Evolutionary conservation across 1,284 basidiomycete species (phyloP), one percentile per base, ranked within the genome.

Genomic region (Takashimella koratensis): DNA sequence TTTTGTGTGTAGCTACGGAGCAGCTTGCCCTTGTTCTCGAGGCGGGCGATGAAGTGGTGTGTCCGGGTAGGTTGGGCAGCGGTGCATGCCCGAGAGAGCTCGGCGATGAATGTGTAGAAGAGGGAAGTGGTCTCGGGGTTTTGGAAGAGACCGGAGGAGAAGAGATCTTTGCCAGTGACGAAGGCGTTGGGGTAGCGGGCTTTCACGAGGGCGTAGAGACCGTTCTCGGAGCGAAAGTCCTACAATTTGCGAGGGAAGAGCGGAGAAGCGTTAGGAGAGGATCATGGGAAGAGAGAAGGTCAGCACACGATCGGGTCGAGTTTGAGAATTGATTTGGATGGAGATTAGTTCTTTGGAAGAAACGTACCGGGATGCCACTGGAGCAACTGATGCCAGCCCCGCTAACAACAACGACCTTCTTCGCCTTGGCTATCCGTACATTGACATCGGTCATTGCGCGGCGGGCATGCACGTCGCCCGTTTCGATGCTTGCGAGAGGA

Each of bases 301-400:
- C n/a, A n/a, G n/a, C n/a, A n/a, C n/a, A n/a, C n/a, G n/a, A n/a
- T n/a, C n/a, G n/a, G n/a, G n/a, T n/a, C n/a, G n/a, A n/a, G n/a
- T n/a, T n/a, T n/a, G n/a, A n/a, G n/a, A n/a, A n/a, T n/a, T n/a
- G n/a, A n/a, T n/a, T n/a, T n/a, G n/a, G n/a, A n/a, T n/a, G n/a
- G n/a, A n/a, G n/a, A n/a, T n/a, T n/a, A n/a, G n/a, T n/a, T n/a
- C n/a, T n/a, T n/a, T n/a, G n/a, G n/a, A n/a, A n/a, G n/a, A 49
- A 45, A 39, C 20, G 20, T 50, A 94, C 91, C 5, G 92, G 92
- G 65, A 96, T 93, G 45, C 92, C 92, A 70, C 86, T 89, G 22
- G 88, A 90, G 72, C 91, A 95, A 26, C 90, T 93, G 54, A 95
- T 93, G 43, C 92, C 92, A 5, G 92, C 92, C 19, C 92, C 92